Evolutionary conservation across 306 rosid species (phyloP), one percentile per base, ranked within the genome.

Genomic region (Luffa aegyptiaca): DNA sequence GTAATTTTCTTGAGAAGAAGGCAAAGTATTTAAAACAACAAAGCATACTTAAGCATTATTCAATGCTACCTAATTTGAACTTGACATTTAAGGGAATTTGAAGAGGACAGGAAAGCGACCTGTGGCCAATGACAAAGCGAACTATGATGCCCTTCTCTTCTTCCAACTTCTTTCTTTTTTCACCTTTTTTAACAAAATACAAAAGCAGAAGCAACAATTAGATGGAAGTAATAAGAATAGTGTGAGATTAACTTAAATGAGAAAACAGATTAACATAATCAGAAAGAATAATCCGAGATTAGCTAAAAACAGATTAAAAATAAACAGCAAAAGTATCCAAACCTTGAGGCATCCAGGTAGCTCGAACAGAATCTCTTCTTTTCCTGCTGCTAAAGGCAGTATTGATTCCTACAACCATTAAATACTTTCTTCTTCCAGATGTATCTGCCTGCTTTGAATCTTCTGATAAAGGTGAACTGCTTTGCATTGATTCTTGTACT

Each of bases 341-440:
- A 96, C 99, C 99, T 96, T 93, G 99, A 76, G 92, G 99, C 96
- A 96, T 87, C 99, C 99, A 96, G 3, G 99, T 93, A 8, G 93
- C 97, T 20, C 99, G 94, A 90, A 96, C 89, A 1, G 99, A 93
- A 81, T 96, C 98, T 84, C 99, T 90, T 90, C 99, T 93, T 87
- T 90, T 93, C 70, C 99, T 80, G 94, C 99, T 96, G 87, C 99
- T 96, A 79, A 96, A 96, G 80, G 99, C 99, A 77, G 99, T 96
- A 77, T 96, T 96, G 80, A 96, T 84, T 81, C 99, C 99, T 65
- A 96, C 52, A 37, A 96, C 97, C 99, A 96, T 93, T 64, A 91
- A 80, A 84, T 91, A 96, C 86, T 80, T 91, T 86, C 94, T 90
- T 88, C 84, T 93, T 49, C 90, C 80, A 8, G 88, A 81, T 48